Evolutionary conservation across 139 green algal species (phyloP).

Genomic region (Micractinium conductrix): DNA sequence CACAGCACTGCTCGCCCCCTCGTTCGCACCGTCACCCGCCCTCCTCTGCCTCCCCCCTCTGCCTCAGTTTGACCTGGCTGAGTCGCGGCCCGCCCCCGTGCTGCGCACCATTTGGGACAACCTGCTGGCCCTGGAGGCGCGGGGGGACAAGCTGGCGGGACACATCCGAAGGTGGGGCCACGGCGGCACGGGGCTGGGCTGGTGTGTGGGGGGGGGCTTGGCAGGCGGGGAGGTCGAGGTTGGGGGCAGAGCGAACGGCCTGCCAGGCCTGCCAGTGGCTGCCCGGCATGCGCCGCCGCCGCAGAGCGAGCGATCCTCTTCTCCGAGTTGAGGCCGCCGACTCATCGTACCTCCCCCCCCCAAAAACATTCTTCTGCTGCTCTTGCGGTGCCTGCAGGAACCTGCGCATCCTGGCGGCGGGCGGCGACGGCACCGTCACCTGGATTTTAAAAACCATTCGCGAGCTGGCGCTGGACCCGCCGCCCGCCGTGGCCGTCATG

Average conservation of each 20-base stretch:
- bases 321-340: too few species aligned
- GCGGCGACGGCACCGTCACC: conserved; percentile 80
- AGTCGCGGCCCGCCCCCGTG: conserved; percentile 73
- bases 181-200: too few species aligned
- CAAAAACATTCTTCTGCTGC: too few species aligned
- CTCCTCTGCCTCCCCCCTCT: neutral
- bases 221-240: too few species aligned
- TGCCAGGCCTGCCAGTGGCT: too few species aligned
- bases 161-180: conserved; percentile 43
- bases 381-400: conserved; percentile 1
- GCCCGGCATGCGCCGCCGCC: too few species aligned
- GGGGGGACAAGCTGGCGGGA: conserved; percentile 53
- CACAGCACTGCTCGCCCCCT: neutral
- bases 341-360: too few species aligned
- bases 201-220: too few species aligned
- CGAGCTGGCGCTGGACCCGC: conserved; percentile 68
- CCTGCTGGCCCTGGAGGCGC: conserved; percentile 48
- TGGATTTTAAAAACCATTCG: conserved; percentile 80
- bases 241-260: too few species aligned
- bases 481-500: conserved; percentile 81
- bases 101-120: conserved; percentile 77
- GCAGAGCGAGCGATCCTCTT: too few species aligned
- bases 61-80: conserved; percentile 80
- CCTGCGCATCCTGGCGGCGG: conserved; percentile 81
- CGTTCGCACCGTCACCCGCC: neutral